Evolutionary conservation across 164 flowering plant species (phyloP).

Genomic region (Vitis amurensis): DNA sequence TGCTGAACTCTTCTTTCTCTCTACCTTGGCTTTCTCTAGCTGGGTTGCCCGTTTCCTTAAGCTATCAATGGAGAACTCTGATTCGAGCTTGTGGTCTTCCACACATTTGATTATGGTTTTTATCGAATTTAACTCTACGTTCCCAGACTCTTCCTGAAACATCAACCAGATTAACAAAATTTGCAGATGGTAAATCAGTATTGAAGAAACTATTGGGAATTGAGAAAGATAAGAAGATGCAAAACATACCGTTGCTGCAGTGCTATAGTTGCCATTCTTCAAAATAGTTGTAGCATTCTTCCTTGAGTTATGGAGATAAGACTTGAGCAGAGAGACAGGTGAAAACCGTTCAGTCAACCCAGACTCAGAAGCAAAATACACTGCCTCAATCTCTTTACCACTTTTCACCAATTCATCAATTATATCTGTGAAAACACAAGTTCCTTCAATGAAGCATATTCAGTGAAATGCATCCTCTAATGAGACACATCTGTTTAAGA

Average conservation of each 20-base stretch:
- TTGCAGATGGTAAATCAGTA: background rate
- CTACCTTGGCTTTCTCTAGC: slow-evolving; percentile 53
- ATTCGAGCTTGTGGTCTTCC: slow-evolving; percentile 61
- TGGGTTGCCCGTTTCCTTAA: slow-evolving; percentile 40
- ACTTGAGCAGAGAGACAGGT: slow-evolving; percentile 47
- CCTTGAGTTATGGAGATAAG: slow-evolving; percentile 44
- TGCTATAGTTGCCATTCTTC: slow-evolving; percentile 40
- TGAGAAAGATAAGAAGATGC: background rate
- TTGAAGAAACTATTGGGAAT: background rate
- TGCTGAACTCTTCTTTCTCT: slow-evolving; percentile 37
- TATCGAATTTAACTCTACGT: slow-evolving; percentile 44
- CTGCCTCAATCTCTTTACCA: slow-evolving; percentile 67
- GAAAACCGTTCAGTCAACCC: slow-evolving; percentile 51
- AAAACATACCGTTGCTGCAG: slow-evolving; percentile 41
- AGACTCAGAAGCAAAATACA: slow-evolving; percentile 53
- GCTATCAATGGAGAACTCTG: slow-evolving; percentile 46
- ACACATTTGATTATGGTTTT: slow-evolving; percentile 60
- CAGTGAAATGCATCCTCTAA: background rate
- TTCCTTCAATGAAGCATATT: background rate
- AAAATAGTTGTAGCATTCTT: slow-evolving; percentile 34
- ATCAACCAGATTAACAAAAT: background rate
- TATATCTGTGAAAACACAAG: slow-evolving; percentile 34
- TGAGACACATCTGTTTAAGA: too few species aligned
- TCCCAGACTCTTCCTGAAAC: slow-evolving; percentile 43
- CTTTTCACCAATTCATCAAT: slow-evolving; percentile 53